Base-by-base conservation (phyloP, 2,329 filamentous ascomycete genomes). In the Paracamarosporium sp. region DNA sequence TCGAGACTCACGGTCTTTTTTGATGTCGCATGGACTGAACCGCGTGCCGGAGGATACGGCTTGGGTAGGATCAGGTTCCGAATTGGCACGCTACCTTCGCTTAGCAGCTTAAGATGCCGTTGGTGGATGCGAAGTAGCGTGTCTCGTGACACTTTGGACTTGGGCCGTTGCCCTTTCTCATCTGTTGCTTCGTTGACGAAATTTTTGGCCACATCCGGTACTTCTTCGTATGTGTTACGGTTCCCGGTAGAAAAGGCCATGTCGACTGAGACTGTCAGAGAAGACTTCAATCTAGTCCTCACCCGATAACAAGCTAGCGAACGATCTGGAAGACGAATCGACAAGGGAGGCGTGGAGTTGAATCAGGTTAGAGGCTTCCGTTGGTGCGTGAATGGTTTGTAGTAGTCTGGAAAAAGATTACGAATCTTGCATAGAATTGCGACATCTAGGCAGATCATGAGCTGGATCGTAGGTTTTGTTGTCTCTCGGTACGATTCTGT, bases 151-250 rank as follows among this genome's bases (percentile, higher is more conserved):
- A 38, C n/a, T 43, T 51, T 59, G 4, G 46, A 44, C 4, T 51
- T 41, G 4, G 56, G 54, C 3, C 41, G 33, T 25, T 50, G 25
- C 1, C 57, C 60, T 27, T 48, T 54, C 22, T 61, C 44, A 12
- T 52, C 28, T 11, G 44, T 12, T 11, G 20, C 50, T 9, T 59
- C 47, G 25, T 62, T 59, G 11, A 56, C 9, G n/a, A 70, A 52
- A 5, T 65, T 59, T 36, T 63, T 61, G 15, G 64, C 41, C 8
- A 46, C 48, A 12, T 69, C 65, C 2, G 67, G 65, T 11, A 48
- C 43, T 38, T 66, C 66, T 48, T 70, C 67, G 54, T 70, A 69
- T 9, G 54, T 62, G 50, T 65, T 64, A 12, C 50, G 56, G 11
- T 36, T 28, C 5, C 15, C 50, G 13, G 60, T 60, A n/a, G 55